Evolutionary conservation across 371 early-diverging fungal species (phyloP).

Genomic region (Rhizopus delemar): DNA sequence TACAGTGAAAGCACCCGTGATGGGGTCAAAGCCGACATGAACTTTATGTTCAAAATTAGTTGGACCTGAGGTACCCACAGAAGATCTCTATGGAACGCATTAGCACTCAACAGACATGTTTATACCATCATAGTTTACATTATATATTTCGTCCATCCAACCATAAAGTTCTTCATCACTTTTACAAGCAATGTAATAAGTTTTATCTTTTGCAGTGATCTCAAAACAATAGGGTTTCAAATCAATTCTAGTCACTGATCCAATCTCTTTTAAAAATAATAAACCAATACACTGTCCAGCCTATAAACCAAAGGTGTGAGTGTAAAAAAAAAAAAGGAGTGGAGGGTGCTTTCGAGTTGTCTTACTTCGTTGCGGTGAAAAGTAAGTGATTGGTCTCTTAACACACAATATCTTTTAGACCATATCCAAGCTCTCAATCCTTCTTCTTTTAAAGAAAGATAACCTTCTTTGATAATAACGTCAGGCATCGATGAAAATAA

Average conservation of each 20-base stretch:
- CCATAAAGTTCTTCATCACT: slow-evolving; percentile 94
- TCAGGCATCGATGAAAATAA: slow-evolving; percentile 31
- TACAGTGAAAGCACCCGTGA: slow-evolving; percentile 88
- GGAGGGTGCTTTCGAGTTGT: neutral
- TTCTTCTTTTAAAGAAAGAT: slow-evolving; percentile 82
- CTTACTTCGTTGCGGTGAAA: slow-evolving; percentile 88
- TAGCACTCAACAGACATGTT: neutral
- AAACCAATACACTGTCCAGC: slow-evolving; percentile 61
- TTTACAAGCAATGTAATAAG: slow-evolving; percentile 83
- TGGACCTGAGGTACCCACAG: slow-evolving; percentile 86
- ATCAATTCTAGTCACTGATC: slow-evolving; percentile 79
- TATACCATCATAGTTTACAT: slow-evolving; percentile 40
- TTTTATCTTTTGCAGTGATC: slow-evolving; percentile 82
- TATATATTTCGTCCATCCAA: slow-evolving; percentile 95
- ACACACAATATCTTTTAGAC: slow-evolving; percentile 86
- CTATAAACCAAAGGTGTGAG: slow-evolving; percentile 12
- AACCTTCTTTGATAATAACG: slow-evolving; percentile 74
- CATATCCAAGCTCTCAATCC: slow-evolving; percentile 83
- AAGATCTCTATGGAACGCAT: slow-evolving; percentile 63
- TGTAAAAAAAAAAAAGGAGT: slow-evolving; percentile 1
- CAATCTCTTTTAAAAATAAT: slow-evolving; percentile 87
- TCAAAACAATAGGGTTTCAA: slow-evolving; percentile 89
- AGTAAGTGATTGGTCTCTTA: slow-evolving; percentile 85
- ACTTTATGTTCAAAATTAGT: slow-evolving; percentile 93
- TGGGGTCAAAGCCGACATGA: slow-evolving; percentile 94